Evolutionary conservation across 305 asterid species (phyloP), one percentile per base, ranked within the genome.

Genomic region (Caryopteris hybrid): DNA sequence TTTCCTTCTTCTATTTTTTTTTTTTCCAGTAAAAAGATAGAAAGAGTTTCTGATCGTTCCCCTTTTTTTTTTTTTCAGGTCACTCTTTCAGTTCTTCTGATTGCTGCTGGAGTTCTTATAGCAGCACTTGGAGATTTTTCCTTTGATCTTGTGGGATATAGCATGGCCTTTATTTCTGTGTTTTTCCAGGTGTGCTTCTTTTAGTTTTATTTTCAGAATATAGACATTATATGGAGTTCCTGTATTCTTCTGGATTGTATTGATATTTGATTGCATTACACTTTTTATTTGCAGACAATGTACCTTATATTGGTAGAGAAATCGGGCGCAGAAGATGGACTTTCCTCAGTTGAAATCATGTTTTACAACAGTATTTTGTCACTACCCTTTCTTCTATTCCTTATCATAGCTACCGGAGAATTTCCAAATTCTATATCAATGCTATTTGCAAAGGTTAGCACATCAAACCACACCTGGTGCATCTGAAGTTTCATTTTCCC

Each of bases 41-140:
- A 31, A 4, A 13, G 21, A 17, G 12, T 48, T 54, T 42, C 41
- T 42, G n/a, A 11, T 20, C 13, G 7, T 27, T 58, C 14, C 50
- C 36, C 16, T 76, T 64, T 75, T 74, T 76, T 41, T 16, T 76
- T 64, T 75, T 74, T 76, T 73, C 87, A 94, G 99, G 99, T 94
- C 41, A 80, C 82, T 61, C 88, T 94, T 55, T 94, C 99, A 25
- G 99, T 94, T 56, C 62, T 94, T 58, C 78, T 89, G 67, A 94
- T 81, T 46, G 99, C 96, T 81, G 95, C 86, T 31, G 99, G 99
- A 51, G 97, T 91, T 76, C 68, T 94, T 45, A 78, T 94, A 48
- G 99, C 99, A 55, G 99, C 97, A 13, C 81, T 94, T 33, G 99
- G 99, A 65, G 99, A 93, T 84, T 91, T 93, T 86, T 90, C 99